phyloP scores from a whole-genome alignment of 2,329 filamentous ascomycete genomes.

The Cercospora nicotianae region DNA sequence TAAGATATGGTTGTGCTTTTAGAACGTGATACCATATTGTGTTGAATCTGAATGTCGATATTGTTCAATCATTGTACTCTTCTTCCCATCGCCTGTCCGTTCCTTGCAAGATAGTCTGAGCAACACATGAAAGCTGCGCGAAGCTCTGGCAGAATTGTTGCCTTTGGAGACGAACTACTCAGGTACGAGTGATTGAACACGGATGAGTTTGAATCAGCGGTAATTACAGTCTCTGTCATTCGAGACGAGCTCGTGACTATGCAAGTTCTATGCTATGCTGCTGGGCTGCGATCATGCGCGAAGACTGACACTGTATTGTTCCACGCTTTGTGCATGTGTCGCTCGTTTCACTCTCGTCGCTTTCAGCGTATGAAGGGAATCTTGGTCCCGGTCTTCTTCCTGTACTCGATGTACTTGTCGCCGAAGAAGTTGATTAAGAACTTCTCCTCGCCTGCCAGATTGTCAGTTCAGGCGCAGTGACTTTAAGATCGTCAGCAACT shows the following conservation, averaged over 20 bases:
- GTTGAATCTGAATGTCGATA: not conserved
- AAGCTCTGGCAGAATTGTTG: not conserved
- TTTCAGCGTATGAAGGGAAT: slow-evolving; percentile 69
- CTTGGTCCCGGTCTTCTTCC: slow-evolving; percentile 67
- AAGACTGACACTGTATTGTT: not conserved
- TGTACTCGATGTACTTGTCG: slow-evolving; percentile 74
- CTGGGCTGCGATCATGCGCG: not conserved
- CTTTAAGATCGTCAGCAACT: too few species aligned
- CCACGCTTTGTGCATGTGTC: not conserved
- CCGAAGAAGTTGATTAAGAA: slow-evolving; percentile 80
- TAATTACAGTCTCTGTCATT: not conserved
- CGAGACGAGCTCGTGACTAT: not conserved
- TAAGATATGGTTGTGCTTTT: not conserved
- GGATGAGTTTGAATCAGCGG: not conserved
- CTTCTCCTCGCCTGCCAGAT: slow-evolving; percentile 67
- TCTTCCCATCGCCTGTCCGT: not conserved
- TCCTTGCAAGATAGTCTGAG: not conserved
- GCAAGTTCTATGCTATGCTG: not conserved
- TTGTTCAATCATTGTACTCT: not conserved
- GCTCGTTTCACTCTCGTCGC: not conserved
- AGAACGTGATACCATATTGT: not conserved
- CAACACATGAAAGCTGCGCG: not conserved
- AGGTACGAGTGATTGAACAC: not conserved
- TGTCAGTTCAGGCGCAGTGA: too few species aligned
- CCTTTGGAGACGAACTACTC: not conserved